Evolutionary conservation across 768 basidiomycete species (phyloP), one percentile per base, ranked within the genome.

Genomic region (Termitomyces sp.): DNA sequence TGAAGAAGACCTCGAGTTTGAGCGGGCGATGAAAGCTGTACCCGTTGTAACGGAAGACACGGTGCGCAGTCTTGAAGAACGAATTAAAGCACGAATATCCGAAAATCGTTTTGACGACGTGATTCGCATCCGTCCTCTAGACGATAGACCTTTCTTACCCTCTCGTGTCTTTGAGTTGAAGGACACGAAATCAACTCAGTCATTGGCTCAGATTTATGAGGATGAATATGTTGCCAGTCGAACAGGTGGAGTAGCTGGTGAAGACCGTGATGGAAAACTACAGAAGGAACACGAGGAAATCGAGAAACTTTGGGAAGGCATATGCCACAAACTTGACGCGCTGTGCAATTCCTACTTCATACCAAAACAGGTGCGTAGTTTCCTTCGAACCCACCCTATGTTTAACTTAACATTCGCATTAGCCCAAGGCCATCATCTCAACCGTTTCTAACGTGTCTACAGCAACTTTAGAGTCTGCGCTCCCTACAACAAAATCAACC

Each of bases 151-250:
- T 0, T 98, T 95, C 77, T 74, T 98, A 0, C 93, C 96, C 0
- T 97, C 93, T 0, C 83, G 88, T 30, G 75, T 91, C 54, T 83
- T 97, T 56, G 95, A 98, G 66, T 74, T 98, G 10, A 85, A 93
- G 67, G 94, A 96, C 64, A 85, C 83, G 3, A 90, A 95, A 66
- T 94, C 91, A 8, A 76, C 82, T 4, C 88, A 92, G 66, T 94
- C 92, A 0, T 80, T 99, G 45, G 95, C 94, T 14, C 90, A 98
- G 72, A 90, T 99, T 41, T 98, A 98, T 70, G 97, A 97, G 66
- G 86, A 90, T 45, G 95, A 95, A 55, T 99, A 88, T 68, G 77
- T 85, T 38, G 84, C 86, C 5, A 80, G 81, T 35, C 82, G 85
- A 59, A 72, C 76, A 0, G 84, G 81, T 14, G 81, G 77, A 5